Conservation (phyloP, 352 stramenopile species). For the Phytophthora kernoviae region DNA sequence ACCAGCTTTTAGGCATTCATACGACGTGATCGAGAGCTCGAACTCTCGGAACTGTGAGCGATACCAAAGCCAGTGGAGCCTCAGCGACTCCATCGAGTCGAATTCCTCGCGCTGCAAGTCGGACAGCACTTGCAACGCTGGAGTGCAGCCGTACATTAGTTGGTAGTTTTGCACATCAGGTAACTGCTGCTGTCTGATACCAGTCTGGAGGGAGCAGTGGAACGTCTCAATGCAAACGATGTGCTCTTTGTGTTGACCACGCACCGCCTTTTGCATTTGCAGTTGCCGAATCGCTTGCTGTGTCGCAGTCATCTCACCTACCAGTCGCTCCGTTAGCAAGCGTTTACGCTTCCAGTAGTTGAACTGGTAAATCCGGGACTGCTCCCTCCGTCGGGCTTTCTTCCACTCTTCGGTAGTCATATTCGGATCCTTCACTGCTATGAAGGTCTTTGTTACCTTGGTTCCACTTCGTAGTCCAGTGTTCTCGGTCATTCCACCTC, state of each 20-base stretch:
- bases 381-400: no score
- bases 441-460: no score
- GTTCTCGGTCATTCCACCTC: no score
- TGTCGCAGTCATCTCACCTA: conserved; percentile 34
- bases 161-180: neutral
- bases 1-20: conserved; percentile 31
- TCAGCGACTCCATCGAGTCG: conserved; percentile 38
- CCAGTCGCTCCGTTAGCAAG: conserved; percentile 31
- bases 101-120: conserved; percentile 46
- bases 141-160: conserved; percentile 18
- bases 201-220: conserved; percentile 28
- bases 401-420: no score
- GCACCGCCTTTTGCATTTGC: neutral
- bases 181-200: conserved; percentile 1
- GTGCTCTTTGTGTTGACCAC: conserved; percentile 6
- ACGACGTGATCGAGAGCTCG: conserved; percentile 34
- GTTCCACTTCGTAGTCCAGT: no score
- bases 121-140: conserved; percentile 30
- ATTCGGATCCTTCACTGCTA: no score
- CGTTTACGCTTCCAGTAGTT: conserved; percentile 63
- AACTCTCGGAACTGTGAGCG: conserved; percentile 46
- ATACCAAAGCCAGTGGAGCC: conserved; percentile 49
- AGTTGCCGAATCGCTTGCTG: conserved; percentile 44
- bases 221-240: conserved; percentile 33
- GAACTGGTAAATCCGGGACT: conserved; percentile 65